A percentile compares a stretch with the other conserved stretches of the same genome.
Evolutionary conservation across 805 yeast species (phyloP).

Genomic region (Wickerhamia fluorescens): DNA sequence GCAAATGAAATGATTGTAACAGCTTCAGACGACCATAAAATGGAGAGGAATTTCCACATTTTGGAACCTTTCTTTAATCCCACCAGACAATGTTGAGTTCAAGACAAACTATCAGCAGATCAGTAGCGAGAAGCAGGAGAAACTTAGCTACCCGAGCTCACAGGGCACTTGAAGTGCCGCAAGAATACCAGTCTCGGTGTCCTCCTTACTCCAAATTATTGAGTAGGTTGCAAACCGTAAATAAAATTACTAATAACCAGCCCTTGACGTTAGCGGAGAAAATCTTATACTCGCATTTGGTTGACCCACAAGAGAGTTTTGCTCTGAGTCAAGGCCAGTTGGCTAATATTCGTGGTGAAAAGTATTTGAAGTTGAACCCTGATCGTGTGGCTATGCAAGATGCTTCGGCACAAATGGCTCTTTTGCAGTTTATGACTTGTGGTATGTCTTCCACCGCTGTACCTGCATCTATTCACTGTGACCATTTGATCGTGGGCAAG

Average conservation of each 20-base stretch:
- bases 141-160: constrained; percentile 26
- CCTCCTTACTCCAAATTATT: constrained; percentile 85
- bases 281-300: constrained; percentile 86
- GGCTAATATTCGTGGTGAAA: constrained; percentile 67
- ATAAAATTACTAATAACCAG: constrained; percentile 51
- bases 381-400: constrained; percentile 99
- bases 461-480: constrained; percentile 96
- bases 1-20: too few relatives aligned
- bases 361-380: constrained; percentile 88
- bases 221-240: constrained; percentile 55
- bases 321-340: constrained; percentile 41
- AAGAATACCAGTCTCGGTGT: constrained; percentile 58
- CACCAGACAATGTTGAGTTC: constrained; percentile 13
- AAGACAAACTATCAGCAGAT: constrained; percentile 5
- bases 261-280: constrained; percentile 95
- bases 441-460: constrained; percentile 83
- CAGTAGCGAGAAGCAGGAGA: constrained; percentile 6
- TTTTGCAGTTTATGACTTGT: constrained; percentile 96
- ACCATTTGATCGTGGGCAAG: constrained; percentile 95
- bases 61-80: background rate
- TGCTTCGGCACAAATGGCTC: constrained; percentile 99
- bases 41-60: background rate
- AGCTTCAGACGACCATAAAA: too few relatives aligned
- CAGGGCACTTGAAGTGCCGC: constrained; percentile 42
- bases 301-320: constrained; percentile 78